Percentiles rank a stretch among this genome's conserved stretches.
Evolutionary conservation across 1,284 basidiomycete genomes (phyloP).

Genomic region (Pisolithus thermaeus): DNA sequence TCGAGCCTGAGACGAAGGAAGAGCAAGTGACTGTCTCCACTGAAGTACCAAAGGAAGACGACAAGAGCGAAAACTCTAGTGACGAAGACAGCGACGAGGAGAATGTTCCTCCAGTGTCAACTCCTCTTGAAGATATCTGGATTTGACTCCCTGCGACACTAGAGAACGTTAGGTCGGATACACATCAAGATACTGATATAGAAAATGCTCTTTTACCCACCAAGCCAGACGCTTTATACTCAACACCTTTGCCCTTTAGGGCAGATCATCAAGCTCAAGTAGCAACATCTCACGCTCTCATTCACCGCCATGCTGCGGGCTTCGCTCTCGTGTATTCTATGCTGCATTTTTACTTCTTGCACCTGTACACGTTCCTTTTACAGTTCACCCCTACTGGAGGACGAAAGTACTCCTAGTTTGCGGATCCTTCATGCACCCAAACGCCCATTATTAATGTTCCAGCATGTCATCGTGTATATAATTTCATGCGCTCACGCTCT

Average conservation of each 20-base stretch:
- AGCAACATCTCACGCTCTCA: slow-evolving; percentile 23
- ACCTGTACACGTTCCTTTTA: slow-evolving; percentile 46
- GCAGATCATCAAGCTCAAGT: slow-evolving; percentile 16
- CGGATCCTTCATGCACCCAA: slow-evolving; percentile 6
- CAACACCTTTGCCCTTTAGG: slow-evolving; percentile 14
- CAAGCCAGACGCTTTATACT: slow-evolving; percentile 11
- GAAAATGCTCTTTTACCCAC: slow-evolving; percentile 18
- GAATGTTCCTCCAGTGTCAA: slow-evolving; percentile 23
- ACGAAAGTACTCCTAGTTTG: slow-evolving; percentile 24
- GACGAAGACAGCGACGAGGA: slow-evolving; percentile 30
- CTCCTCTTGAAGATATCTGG: slow-evolving; percentile 29
- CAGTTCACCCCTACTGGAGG: slow-evolving; percentile 30
- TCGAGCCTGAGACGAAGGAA: slow-evolving; percentile 28
- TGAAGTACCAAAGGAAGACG: slow-evolving; percentile 23
- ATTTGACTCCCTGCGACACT: slow-evolving; percentile 30
- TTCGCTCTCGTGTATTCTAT: slow-evolving; percentile 40
- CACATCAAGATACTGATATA: slow-evolving; percentile 15
- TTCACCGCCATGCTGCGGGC: slow-evolving; percentile 35
- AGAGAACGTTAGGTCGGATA: slow-evolving; percentile 15
- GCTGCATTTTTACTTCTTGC: slow-evolving; percentile 44
- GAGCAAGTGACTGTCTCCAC: slow-evolving; percentile 25
- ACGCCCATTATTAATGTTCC: slow-evolving; percentile 6
- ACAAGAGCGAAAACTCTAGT: slow-evolving; percentile 22
- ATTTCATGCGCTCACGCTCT: slow-evolving; percentile 14
- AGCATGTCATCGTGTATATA: slow-evolving; percentile 26